Conservation (phyloP, 2,329 filamentous ascomycete genomes). For the Colletotrichum trifolii region DNA sequence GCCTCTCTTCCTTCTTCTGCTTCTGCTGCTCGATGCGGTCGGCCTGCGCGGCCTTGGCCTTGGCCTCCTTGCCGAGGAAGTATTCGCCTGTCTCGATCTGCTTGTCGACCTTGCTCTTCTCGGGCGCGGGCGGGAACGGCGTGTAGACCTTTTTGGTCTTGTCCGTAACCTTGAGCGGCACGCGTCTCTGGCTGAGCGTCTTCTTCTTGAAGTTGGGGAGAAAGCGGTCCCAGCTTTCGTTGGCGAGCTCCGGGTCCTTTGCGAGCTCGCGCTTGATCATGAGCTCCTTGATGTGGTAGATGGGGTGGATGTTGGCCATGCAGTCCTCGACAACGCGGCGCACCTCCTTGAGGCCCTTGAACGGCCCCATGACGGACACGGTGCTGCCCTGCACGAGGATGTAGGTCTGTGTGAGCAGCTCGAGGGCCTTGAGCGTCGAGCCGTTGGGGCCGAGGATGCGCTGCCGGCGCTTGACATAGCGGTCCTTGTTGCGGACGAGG, state of each 20-base stretch:
- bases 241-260: slow-evolving; percentile 86
- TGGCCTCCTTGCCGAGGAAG: slow-evolving; percentile 92
- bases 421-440: slow-evolving; percentile 91
- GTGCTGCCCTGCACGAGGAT: slow-evolving; percentile 98
- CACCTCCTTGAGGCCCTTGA: slow-evolving; percentile 93
- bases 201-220: slow-evolving; percentile 97
- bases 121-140: slow-evolving; percentile 93
- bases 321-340: slow-evolving; percentile 91
- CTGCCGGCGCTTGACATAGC: slow-evolving; percentile 94
- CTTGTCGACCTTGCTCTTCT: slow-evolving; percentile 98
- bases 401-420: slow-evolving; percentile 91
- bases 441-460: slow-evolving; percentile 92
- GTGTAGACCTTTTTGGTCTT: slow-evolving; percentile 96
- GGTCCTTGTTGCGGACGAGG: slow-evolving; percentile 91
- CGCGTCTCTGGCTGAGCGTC: slow-evolving; percentile 83
- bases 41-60: slow-evolving; percentile 83
- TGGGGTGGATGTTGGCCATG: slow-evolving; percentile 97
- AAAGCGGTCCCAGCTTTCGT: slow-evolving; percentile 96
- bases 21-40: slow-evolving; percentile 86
- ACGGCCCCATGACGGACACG: slow-evolving; percentile 90
- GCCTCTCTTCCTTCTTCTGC: slow-evolving; percentile 88
- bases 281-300: slow-evolving; percentile 79
- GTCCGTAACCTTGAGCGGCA: slow-evolving; percentile 88
- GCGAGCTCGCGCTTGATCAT: slow-evolving; percentile 95
- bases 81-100: slow-evolving; percentile 99